Conservation (phyloP, 164 flowering plant species). For the Cinnamomum chago region DNA sequence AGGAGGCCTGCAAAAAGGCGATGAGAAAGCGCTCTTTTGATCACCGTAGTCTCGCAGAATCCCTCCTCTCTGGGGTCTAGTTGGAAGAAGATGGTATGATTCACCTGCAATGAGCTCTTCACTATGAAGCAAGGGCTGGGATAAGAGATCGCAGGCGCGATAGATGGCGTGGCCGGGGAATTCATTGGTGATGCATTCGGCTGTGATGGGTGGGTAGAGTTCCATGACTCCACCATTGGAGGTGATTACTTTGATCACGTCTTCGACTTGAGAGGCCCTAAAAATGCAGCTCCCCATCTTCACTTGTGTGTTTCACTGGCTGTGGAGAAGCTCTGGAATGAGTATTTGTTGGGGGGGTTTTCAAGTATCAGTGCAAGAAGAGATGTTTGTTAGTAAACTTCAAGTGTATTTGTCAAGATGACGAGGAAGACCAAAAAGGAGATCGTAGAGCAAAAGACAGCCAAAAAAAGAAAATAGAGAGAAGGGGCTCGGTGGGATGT, state of each 20-base stretch:
- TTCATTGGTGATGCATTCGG: conserved; percentile 52
- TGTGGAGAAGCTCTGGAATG: no score
- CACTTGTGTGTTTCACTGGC: neutral
- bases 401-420: no score
- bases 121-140: conserved; percentile 48
- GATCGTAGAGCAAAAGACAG: no score
- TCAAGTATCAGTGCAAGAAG: no score
- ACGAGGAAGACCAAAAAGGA: no score
- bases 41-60: conserved; percentile 27
- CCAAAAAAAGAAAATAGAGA: no score
- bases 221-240: conserved; percentile 85
- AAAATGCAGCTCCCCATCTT: conserved; percentile 69
- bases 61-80: conserved; percentile 9
- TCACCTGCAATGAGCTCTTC: conserved; percentile 55
- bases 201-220: conserved; percentile 53
- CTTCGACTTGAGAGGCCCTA: conserved; percentile 32
- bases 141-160: conserved; percentile 45
- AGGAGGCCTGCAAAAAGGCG: conserved; percentile 25
- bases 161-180: conserved; percentile 72
- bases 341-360: no score
- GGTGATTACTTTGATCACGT: conserved; percentile 48
- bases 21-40: neutral
- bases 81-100: conserved; percentile 65
- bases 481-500: no score
- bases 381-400: no score